Conservation (phyloP, 2,329 filamentous ascomycete species). For the Aspergillus ochraceus region DNA sequence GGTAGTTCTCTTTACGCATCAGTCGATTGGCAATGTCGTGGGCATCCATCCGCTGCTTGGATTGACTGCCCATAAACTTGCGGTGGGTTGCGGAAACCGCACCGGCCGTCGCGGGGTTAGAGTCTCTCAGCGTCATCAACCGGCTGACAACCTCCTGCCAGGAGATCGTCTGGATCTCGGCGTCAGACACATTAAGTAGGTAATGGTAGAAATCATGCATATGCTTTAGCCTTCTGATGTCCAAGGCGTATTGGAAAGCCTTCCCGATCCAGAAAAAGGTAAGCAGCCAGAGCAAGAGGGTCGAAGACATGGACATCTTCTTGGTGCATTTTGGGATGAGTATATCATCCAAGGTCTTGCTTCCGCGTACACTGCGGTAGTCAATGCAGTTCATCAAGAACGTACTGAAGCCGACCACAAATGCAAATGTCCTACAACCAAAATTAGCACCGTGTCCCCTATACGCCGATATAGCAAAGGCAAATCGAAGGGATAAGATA, state of each 20-base stretch:
- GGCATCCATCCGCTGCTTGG: constrained; percentile 90
- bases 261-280: constrained; percentile 84
- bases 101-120: constrained; percentile 79
- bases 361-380: constrained; percentile 69
- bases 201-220: constrained; percentile 85
- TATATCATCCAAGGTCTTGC: constrained; percentile 62
- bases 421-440: constrained; percentile 71
- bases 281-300: constrained; percentile 78
- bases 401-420: constrained; percentile 78
- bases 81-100: constrained; percentile 60
- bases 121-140: constrained; percentile 78
- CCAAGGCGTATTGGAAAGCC: constrained; percentile 69
- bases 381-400: constrained; percentile 85
- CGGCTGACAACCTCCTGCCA: constrained; percentile 90
- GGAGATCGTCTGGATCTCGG: constrained; percentile 90
- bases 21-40: constrained; percentile 95
- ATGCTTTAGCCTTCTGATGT: constrained; percentile 69
- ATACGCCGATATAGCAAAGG: neutral
- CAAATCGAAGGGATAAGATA: neutral
- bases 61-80: constrained; percentile 73
- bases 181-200: constrained; percentile 76
- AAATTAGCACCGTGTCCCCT: constrained; percentile 3
- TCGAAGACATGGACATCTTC: constrained; percentile 74
- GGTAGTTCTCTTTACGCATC: constrained; percentile 95
- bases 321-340: constrained; percentile 72